Conservation (phyloP, 805 yeast genomes). For the Ogataea salicorniae region DNA sequence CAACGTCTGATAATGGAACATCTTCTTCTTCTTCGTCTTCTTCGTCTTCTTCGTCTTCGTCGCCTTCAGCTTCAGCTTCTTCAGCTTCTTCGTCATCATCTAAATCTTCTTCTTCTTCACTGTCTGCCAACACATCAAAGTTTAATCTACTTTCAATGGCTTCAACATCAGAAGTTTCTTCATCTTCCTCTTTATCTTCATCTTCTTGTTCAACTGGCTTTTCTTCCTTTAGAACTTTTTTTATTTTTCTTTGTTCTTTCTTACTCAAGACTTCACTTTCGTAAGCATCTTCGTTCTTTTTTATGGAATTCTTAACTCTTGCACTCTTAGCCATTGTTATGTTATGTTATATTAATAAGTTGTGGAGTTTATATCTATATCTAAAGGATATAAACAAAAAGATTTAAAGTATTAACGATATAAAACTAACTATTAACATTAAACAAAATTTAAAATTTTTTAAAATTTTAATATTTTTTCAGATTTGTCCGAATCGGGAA, state of each 20-base stretch:
- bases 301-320: slow-evolving; percentile 11
- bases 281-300: slow-evolving; percentile 32
- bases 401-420: not conserved
- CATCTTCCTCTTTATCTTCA: slow-evolving; percentile 40
- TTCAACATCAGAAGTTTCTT: slow-evolving; percentile 24
- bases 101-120: slow-evolving; percentile 26
- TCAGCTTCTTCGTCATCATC: slow-evolving; percentile 30
- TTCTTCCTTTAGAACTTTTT: slow-evolving; percentile 23
- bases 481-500: too few relatives aligned
- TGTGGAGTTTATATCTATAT: not conserved
- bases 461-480: not conserved
- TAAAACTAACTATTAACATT: slow-evolving; percentile 7
- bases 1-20: slow-evolving; percentile 84
- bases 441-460: slow-evolving; percentile 26
- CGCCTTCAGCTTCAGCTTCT: slow-evolving; percentile 42
- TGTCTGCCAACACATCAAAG: slow-evolving; percentile 22
- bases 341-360: not conserved
- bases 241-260: slow-evolving; percentile 41
- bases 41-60: slow-evolving; percentile 49
- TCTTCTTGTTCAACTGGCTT: slow-evolving; percentile 26
- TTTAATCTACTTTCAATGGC: slow-evolving; percentile 18
- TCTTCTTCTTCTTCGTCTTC: slow-evolving; percentile 74
- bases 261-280: slow-evolving; percentile 51
- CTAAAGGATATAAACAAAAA: not conserved
- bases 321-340: slow-evolving; percentile 13